Evolutionary conservation across 495 filamentous ascomycete species (phyloP).

Genomic region (Hypomontagnella monticulosa): DNA sequence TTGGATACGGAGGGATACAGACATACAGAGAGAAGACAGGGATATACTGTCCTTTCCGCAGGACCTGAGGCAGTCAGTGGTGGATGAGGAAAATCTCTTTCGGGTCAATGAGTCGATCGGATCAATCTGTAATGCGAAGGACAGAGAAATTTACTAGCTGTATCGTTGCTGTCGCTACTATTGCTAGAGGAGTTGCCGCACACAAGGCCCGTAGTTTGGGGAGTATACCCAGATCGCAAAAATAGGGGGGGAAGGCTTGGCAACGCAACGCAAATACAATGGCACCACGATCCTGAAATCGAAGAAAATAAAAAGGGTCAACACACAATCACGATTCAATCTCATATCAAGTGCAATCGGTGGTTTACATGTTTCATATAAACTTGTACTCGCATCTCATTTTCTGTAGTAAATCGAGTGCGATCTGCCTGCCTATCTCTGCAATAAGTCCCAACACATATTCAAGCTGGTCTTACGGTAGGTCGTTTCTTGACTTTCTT

Average conservation of each 20-base stretch:
- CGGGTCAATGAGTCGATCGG: background rate
- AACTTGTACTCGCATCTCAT: constrained; percentile 3
- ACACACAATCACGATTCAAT: background rate
- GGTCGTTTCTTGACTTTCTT: constrained; percentile 19
- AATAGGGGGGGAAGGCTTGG: constrained; percentile 10
- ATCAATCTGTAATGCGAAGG: constrained; percentile 10
- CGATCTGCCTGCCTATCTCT: constrained; percentile 40
- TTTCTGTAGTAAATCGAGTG: constrained; percentile 33
- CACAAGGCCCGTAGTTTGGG: background rate
- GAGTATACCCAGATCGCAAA: constrained; percentile 29
- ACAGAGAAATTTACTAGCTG: background rate
- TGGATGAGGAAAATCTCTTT: background rate
- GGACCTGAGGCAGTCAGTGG: too few species aligned
- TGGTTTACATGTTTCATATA: constrained; percentile 8
- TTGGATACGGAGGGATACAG: too few species aligned
- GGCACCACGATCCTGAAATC: constrained; percentile 7
- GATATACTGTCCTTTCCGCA: too few species aligned
- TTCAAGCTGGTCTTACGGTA: constrained; percentile 34
- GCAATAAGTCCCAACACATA: constrained; percentile 38
- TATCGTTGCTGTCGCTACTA: background rate
- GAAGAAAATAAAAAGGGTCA: background rate
- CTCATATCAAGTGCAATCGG: background rate
- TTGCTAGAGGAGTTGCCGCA: background rate
- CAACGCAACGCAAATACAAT: constrained; percentile 2
- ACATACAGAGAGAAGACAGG: too few species aligned